Conservation (phyloP, 495 filamentous ascomycete species). For the Thermothielavioides terrestris region DNA sequence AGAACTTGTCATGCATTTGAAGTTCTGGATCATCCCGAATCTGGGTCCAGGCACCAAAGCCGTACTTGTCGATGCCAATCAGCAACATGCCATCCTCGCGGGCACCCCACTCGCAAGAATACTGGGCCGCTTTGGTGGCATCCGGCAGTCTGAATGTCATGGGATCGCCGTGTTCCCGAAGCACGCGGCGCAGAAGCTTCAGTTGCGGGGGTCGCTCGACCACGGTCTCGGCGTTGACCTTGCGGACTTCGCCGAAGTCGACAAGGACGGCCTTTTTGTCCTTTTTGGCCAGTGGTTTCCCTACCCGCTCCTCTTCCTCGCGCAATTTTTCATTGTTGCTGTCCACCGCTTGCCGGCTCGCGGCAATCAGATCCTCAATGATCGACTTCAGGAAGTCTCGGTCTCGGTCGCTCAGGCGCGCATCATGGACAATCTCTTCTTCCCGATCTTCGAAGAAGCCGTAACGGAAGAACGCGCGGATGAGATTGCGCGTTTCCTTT, state of each 20-base stretch:
- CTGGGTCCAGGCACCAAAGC: constrained; percentile 85
- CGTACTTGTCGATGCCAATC: constrained; percentile 83
- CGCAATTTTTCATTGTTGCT: constrained; percentile 59
- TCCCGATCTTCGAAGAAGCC: constrained; percentile 79
- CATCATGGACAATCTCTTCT: constrained; percentile 77
- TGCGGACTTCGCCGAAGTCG: constrained; percentile 82
- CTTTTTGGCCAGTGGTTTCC: constrained; percentile 80
- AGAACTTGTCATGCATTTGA: constrained; percentile 83
- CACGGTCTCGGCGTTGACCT: constrained; percentile 90
- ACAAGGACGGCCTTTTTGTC: constrained; percentile 95
- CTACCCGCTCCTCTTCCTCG: constrained; percentile 60
- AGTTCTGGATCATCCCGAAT: constrained; percentile 91
- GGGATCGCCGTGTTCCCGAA: constrained; percentile 53
- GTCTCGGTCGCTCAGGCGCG: constrained; percentile 73
- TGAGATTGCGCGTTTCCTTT: constrained; percentile 85
- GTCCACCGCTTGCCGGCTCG: constrained; percentile 60
- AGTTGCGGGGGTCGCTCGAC: constrained; percentile 83
- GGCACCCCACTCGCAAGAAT: constrained; percentile 82
- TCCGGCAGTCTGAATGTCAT: constrained; percentile 79
- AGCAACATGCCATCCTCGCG: constrained; percentile 96
- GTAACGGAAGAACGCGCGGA: constrained; percentile 77
- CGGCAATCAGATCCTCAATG: constrained; percentile 40
- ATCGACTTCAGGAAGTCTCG: constrained; percentile 62
- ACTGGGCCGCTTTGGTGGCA: constrained; percentile 77
- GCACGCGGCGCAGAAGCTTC: constrained; percentile 67